Base-by-base conservation (phyloP, 257 asterid genomes). In the Nicotiana undulata region DNA sequence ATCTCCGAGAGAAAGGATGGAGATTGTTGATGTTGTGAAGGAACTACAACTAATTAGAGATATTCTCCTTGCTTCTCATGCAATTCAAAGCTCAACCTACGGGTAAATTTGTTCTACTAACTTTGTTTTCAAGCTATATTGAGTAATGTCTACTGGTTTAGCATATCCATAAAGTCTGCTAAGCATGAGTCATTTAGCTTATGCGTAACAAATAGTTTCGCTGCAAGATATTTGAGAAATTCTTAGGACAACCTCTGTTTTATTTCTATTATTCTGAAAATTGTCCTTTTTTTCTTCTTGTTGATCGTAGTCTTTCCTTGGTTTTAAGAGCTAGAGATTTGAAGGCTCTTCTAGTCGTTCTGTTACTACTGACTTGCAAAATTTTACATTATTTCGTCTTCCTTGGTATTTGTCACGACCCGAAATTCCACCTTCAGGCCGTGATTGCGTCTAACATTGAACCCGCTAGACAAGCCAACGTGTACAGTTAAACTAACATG, bases 41-140 rank as follows among this genome's bases (percentile, higher is more conserved):
- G 81, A 51, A 76, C 70, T 60, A 4, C 52, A 40, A 74, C 68
- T 76, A 79, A 82, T 75, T 63, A 63, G 32, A 24, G 84, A 82
- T 67, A 76, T 76, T 82, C 67, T 82, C 17, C 84, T 82, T 63
- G 84, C 84, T 82, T 63, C 70, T 51, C 81, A 82, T 29, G 26
- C 59, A 6, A 32, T 61, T 64, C 70, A 24, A 28, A 82, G 70
- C 75, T 82, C 84, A 32, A 82, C 81, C n/a, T 76, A 81, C 52
- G 84, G 84, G 81, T 82, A 52, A 51, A 79, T 63, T 63, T 18
- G 10, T n/a, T 29, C 28, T 72, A 44, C 40, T 72, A 72, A 20
- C 16, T 46, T 10, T n/a, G n/a, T 16, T 46, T 46, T 46, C 2
- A 1, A 20, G 9, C 6, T 20, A 20, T 2, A 5, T 9, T 15